phyloP scores from a whole-genome alignment of 768 basidiomycete species.

The Mycena maculata region DNA sequence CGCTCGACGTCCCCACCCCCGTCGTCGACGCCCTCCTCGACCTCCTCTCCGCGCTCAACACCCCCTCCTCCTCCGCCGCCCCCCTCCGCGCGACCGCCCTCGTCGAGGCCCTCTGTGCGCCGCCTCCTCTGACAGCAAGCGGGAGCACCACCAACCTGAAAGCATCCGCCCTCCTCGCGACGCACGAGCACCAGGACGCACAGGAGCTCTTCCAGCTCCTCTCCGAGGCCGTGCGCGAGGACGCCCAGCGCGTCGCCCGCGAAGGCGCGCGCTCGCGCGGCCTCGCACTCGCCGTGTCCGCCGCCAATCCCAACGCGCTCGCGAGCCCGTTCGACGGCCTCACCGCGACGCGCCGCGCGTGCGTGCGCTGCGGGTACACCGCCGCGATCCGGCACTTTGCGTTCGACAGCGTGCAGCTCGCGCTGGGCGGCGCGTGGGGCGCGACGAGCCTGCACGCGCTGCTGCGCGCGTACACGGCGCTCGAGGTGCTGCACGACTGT shows the following conservation, averaged over 20 bases:
- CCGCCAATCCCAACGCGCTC: neutral
- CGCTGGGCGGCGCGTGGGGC: constrained; percentile 39
- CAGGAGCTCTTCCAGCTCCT: constrained; percentile 97
- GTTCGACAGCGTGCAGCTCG: constrained; percentile 87
- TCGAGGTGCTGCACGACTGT: constrained; percentile 92
- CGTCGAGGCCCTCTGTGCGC: constrained; percentile 56
- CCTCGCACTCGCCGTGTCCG: constrained; percentile 38
- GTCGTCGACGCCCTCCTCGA: constrained; percentile 85
- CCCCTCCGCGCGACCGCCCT: constrained; percentile 60
- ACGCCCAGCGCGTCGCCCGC: constrained; percentile 76
- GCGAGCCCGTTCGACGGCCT: constrained; percentile 87
- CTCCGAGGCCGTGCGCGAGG: constrained; percentile 89
- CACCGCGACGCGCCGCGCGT: constrained; percentile 90
- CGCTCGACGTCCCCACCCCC: constrained; percentile 84
- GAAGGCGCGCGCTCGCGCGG: constrained; percentile 74
- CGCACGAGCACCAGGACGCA: constrained; percentile 96
- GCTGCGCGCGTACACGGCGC: constrained; percentile 87
- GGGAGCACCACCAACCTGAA: neutral
- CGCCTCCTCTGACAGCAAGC: no score
- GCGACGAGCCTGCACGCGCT: constrained; percentile 27
- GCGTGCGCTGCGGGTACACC: constrained; percentile 90
- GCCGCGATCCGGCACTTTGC: constrained; percentile 94
- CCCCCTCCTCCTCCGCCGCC: constrained; percentile 69
- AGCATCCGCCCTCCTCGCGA: constrained; percentile 76
- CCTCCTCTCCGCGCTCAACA: constrained; percentile 74